A percentile compares a stretch with the other conserved stretches of the same genome.
These are phyloP conservation scores for Triticum urartu DNA, from an alignment of 176 grass and related monocot genomes.

Conservation along the genomic window DNA sequence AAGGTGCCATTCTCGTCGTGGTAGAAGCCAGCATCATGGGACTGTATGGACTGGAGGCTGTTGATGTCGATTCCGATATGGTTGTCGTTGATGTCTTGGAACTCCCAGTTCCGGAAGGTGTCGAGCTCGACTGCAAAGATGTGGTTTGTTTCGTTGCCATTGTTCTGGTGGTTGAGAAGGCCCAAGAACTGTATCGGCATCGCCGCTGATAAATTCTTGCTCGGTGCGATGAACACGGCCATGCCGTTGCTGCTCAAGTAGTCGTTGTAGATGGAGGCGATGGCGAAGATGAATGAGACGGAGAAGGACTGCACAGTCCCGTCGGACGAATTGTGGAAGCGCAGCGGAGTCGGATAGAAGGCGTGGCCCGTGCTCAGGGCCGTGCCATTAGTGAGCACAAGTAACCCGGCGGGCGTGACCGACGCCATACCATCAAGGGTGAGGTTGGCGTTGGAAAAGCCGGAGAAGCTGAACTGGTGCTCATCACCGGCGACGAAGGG, in stretches of 20 bases:
- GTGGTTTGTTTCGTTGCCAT: conserved; percentile 25
- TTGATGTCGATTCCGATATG: conserved; percentile 16
- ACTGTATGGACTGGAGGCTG: not conserved
- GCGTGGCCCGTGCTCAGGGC: conserved; percentile 10
- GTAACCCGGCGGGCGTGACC: not conserved
- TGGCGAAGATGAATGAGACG: conserved; percentile 1
- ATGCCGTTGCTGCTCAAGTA: conserved; percentile 21
- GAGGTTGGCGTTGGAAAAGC: conserved; percentile 29
- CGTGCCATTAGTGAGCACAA: conserved; percentile 20
- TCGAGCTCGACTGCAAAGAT: not conserved
- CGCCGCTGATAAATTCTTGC: not conserved
- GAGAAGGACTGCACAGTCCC: conserved; percentile 31
- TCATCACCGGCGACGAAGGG: not conserved
- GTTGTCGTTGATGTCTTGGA: not conserved
- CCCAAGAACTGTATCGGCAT: not conserved
- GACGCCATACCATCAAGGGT: conserved; percentile 21
- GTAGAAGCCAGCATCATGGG: conserved; percentile 11
- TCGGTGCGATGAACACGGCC: conserved; percentile 21
- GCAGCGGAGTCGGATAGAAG: conserved; percentile 7
- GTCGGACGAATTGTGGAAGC: not conserved
- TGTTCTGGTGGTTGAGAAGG: not conserved
- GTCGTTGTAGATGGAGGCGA: conserved; percentile 2
- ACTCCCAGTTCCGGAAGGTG: not conserved
- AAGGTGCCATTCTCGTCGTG: not conserved
- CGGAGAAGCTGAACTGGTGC: conserved; percentile 32